Evolutionary conservation across 306 rosid species (phyloP).

Genomic region (Parietaria judaica): DNA sequence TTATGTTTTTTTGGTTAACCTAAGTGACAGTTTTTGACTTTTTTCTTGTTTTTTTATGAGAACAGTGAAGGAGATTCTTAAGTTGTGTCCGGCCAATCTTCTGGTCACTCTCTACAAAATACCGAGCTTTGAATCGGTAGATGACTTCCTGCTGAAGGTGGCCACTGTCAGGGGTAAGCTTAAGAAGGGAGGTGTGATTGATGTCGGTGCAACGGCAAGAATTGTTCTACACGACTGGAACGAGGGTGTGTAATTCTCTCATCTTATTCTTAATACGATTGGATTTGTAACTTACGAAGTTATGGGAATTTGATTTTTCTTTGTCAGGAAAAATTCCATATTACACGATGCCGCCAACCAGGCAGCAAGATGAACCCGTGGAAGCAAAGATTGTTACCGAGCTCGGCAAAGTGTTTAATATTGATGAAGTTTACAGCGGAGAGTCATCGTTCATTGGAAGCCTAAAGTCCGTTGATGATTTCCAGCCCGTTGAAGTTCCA

Average conservation of each 20-base stretch:
- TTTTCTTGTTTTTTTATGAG: constrained; percentile 14
- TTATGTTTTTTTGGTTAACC: not conserved
- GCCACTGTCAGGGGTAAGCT: constrained; percentile 90
- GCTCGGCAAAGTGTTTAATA: constrained; percentile 64
- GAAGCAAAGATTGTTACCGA: constrained; percentile 64
- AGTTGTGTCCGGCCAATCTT: constrained; percentile 59
- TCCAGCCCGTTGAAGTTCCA: constrained; percentile 83
- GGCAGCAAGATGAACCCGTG: constrained; percentile 57
- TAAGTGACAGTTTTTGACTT: not conserved
- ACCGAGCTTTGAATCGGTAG: constrained; percentile 73
- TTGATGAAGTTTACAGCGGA: constrained; percentile 65
- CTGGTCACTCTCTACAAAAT: constrained; percentile 71
- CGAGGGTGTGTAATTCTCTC: constrained; percentile 44
- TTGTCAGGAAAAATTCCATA: constrained; percentile 85
- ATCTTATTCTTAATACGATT: not conserved
- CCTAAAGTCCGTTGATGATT: constrained; percentile 69
- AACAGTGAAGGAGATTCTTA: constrained; percentile 91
- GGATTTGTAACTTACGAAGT: not conserved
- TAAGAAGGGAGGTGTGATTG: constrained; percentile 82
- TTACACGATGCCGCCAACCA: constrained; percentile 79
- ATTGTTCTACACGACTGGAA: constrained; percentile 96
- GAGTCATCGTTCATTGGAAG: constrained; percentile 85
- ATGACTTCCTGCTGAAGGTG: constrained; percentile 74
- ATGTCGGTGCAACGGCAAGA: constrained; percentile 72
- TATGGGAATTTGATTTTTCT: constrained; percentile 3